Evolutionary conservation across 495 filamentous ascomycete species (phyloP), one percentile per base, ranked within the genome.

Genomic region (Podospora conica): DNA sequence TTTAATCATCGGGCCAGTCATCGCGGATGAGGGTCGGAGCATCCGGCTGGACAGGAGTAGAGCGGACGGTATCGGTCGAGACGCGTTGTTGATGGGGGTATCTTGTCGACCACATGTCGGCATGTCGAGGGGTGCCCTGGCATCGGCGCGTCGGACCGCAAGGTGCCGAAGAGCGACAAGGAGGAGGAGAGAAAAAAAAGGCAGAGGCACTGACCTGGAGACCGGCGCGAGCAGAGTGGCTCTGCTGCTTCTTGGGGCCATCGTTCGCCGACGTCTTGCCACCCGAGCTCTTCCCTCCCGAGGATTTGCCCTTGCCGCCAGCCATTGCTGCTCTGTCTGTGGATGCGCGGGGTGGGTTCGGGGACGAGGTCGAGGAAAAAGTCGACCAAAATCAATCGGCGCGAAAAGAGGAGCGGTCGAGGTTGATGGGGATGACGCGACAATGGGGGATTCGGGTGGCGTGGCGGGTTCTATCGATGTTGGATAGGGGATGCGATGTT

Each of bases 211-310:
- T 86, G 83, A 98, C 95, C 90, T 98, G 95, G 74, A 98, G 86
- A 79, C 95, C 95, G 79, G 95, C 95, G 81, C 97, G 96, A 73
- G 92, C 92, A 71, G 94, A 97, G 83, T 98, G 95, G 74, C 93
- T 97, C 82, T 97, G 94, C 79, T 98, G 93, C 73, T 91, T 90
- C 84, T 97, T 97, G 77, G 85, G 77, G 77, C 83, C 80, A 60
- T 87, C 87, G 31, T 68, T 66, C 60, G 87, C 90, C 73, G 91
- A 91, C 64, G 90, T 95, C 88, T 98, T 91, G 65, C 89, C 89
- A 68, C 89, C 88, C 48, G 89, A 90, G 68, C 82, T 85, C 82
- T 91, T 98, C 73, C 96, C 95, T 71, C 92, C 91, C 68, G 93
- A 89, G 66, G 90, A 93, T 84, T 96, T 96, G 82, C 92, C 92